Evolutionary conservation across 768 basidiomycete species (phyloP), one percentile per base, ranked within the genome.

Genomic region (Krasilnikovozyma curviuscula): DNA sequence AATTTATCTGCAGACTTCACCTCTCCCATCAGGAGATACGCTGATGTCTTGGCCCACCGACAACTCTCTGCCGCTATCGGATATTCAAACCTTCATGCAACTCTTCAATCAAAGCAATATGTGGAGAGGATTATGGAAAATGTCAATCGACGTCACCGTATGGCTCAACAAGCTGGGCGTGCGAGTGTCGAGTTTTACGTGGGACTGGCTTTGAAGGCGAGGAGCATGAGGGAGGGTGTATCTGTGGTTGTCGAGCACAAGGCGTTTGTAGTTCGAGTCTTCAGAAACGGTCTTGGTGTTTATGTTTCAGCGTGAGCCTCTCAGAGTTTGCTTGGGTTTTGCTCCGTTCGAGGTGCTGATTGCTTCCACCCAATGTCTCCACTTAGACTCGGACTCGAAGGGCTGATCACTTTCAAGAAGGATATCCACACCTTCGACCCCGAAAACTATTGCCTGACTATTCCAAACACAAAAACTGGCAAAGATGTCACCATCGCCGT

Each of bases 161-260:
- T 91, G 75, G 93, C 93, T 0, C 93, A 98, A 60, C 91, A 89
- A 82, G 93, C 93, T 0, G 78, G 89, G 3, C 72, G 93, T 13
- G 93, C 93, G 0, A 91, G 85, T 61, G 81, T 95, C 28, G 91
- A 98, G 65, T 98, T 97, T 56, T 97, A 93, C 58, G 88, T 95
- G 24, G 89, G 91, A 0, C 67, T 98, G 14, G 86, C 89, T 4
- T 66, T 97, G 53, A 85, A 84, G 55, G 76, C 73, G 2, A 48
- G 63, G 40, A 59, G 62, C 6, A 47, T 45, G 41, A 56, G 72
- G 72, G 38, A 55, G 56, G 61, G 55, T 35, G 46, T 56, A 31
- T 49, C 50, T n/a, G 38, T 58, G 65, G 55, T 65, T 10, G 77
- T 83, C 10, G 65, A 58, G 3, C 85, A 89, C 57, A 83, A 88